Percentiles rank a stretch among this genome's conserved stretches.
Conservation (phyloP, 768 basidiomycete genomes). For the Rossbeevera mucosa region DNA sequence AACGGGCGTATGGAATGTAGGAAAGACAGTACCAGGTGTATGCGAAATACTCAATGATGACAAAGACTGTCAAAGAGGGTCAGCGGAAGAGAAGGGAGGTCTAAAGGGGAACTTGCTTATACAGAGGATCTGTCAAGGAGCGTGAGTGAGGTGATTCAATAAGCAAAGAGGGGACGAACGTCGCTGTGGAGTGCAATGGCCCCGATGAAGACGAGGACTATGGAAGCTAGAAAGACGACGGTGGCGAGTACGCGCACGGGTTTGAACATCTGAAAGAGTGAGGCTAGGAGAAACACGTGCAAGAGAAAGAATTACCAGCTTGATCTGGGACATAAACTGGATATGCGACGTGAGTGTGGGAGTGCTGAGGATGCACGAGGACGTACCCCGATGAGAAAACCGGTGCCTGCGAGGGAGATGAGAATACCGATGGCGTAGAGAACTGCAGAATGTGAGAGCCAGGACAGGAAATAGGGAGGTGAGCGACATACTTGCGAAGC, state of each 20-base stretch:
- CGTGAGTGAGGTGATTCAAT: conserved; percentile 1
- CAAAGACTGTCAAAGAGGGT: conserved; percentile 57
- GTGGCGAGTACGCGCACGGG: conserved; percentile 83
- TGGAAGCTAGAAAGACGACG: conserved; percentile 69
- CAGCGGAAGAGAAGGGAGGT: not conserved
- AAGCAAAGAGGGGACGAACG: conserved; percentile 36
- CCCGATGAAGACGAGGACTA: conserved; percentile 78
- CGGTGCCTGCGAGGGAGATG: conserved; percentile 80
- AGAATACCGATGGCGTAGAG: conserved; percentile 81
- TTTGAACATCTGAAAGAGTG: conserved; percentile 72
- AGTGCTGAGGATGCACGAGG: not conserved
- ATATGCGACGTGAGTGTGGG: conserved; percentile 3
- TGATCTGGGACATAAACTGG: conserved; percentile 76
- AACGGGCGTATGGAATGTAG: conserved; percentile 89
- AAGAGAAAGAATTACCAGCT: conserved; percentile 50
- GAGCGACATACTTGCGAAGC: conserved; percentile 66
- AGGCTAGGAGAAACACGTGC: not conserved
- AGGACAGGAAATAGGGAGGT: not conserved
- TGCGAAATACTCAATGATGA: conserved; percentile 86
- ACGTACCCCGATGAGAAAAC: conserved; percentile 86
- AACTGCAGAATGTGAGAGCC: conserved; percentile 40
- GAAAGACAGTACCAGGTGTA: conserved; percentile 86
- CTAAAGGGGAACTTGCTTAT: conserved; percentile 41
- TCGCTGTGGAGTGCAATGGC: conserved; percentile 75
- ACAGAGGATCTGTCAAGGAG: conserved; percentile 50